These are phyloP conservation scores for Neurospora sp. DNA, from an alignment of 495 filamentous ascomycete genomes.

Conservation along the genomic window DNA sequence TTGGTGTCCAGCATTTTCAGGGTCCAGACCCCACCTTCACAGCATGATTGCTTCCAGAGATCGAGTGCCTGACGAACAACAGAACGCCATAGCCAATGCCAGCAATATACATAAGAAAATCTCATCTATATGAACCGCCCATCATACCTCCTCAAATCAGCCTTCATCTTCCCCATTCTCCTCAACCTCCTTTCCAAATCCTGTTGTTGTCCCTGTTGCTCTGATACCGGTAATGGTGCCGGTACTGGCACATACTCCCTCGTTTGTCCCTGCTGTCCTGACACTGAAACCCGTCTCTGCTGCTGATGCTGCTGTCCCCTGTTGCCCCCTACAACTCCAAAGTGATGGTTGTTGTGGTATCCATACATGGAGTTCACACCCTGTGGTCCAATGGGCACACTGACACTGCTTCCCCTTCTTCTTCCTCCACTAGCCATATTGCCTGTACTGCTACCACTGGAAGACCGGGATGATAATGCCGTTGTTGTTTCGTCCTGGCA, in stretches of 20 bases:
- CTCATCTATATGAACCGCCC: not conserved
- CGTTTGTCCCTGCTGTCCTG: not conserved
- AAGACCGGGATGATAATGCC: not conserved
- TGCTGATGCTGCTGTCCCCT: not conserved
- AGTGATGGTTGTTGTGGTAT: not conserved
- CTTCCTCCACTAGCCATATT: not conserved
- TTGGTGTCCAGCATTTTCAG: not conserved
- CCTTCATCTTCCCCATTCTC: not conserved
- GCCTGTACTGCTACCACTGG: too few relatives aligned
- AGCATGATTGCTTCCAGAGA: not conserved
- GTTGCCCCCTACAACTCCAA: not conserved
- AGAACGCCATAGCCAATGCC: not conserved
- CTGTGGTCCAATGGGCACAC: not conserved
- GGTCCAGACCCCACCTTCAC: not conserved
- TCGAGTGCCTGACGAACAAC: too few relatives aligned
- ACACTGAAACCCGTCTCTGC: not conserved
- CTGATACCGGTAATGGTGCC: not conserved
- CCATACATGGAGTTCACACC: not conserved
- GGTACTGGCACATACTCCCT: not conserved
- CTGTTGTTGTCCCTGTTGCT: not conserved
- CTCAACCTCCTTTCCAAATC: not conserved
- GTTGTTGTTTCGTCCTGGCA: constrained; percentile 22
- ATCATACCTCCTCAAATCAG: not conserved
- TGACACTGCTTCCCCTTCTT: not conserved
- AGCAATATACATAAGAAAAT: not conserved